These are phyloP conservation scores for Lasiosphaeris hirsuta DNA, from an alignment of 495 filamentous ascomycete species.

Conservation along the genomic window DNA sequence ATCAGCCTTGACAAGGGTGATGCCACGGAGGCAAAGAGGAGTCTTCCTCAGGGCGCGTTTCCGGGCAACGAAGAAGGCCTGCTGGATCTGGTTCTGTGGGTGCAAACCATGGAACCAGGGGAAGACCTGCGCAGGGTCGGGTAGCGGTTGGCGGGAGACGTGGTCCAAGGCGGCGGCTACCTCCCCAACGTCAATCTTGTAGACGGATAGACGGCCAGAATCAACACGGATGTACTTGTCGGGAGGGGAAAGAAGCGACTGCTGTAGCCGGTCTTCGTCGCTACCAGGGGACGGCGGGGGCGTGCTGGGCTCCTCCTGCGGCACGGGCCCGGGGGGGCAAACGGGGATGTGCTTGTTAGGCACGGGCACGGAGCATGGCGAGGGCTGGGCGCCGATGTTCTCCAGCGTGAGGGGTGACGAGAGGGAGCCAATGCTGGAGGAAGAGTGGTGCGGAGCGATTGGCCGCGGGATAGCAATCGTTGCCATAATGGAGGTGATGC, in stretches of 20 bases:
- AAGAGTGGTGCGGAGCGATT: constrained; percentile 44
- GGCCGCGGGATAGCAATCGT: constrained; percentile 53
- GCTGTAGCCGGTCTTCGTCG: constrained; percentile 47
- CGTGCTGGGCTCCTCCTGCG: constrained; percentile 56
- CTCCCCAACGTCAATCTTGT: constrained; percentile 64
- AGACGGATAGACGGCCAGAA: constrained; percentile 59
- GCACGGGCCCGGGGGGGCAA: constrained; percentile 74
- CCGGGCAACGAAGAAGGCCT: constrained; percentile 80
- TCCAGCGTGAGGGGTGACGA: constrained; percentile 51
- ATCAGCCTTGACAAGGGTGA: constrained; percentile 86
- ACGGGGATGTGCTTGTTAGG: constrained; percentile 89
- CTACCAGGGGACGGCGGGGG: constrained; percentile 63
- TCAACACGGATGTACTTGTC: constrained; percentile 55
- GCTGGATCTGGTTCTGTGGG: constrained; percentile 79
- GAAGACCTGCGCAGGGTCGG: constrained; percentile 79
- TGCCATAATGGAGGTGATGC: constrained; percentile 36
- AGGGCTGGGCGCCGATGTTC: constrained; percentile 38
- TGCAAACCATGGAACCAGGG: constrained; percentile 99
- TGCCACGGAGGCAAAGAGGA: constrained; percentile 74
- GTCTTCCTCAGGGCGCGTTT: constrained; percentile 66
- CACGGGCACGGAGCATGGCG: constrained; percentile 51
- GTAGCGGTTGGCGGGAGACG: constrained; percentile 70
- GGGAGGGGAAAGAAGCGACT: constrained; percentile 72
- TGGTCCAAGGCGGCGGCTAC: constrained; percentile 72
- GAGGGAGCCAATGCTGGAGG: constrained; percentile 46